A percentile compares a stretch with the other conserved stretches of the same genome.
These are phyloP conservation scores for Rhinocladiella mackenziei DNA, from an alignment of 2,329 filamentous ascomycete species.

Conservation along the genomic window DNA sequence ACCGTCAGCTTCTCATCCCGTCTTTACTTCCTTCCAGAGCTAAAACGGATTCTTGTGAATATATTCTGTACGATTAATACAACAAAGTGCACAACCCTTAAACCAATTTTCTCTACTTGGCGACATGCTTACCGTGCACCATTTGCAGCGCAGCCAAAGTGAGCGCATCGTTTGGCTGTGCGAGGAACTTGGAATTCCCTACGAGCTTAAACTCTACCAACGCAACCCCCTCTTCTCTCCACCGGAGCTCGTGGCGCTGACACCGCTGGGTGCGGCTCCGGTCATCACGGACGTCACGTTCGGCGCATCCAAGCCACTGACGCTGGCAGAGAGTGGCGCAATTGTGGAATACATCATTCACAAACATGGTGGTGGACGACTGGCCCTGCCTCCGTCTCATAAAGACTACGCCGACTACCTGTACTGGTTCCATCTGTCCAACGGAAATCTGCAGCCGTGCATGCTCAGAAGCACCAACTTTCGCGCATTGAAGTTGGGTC, in stretches of 20 bases:
- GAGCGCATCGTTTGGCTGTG: slow-evolving; percentile 62
- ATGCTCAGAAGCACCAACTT: slow-evolving; percentile 33
- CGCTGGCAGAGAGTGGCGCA: slow-evolving; percentile 57
- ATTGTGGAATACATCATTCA: slow-evolving; percentile 59
- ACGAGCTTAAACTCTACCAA: slow-evolving; percentile 45
- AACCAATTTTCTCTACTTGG: no score
- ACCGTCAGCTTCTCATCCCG: no score
- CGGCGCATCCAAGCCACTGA: slow-evolving; percentile 33
- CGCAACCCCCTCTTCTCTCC: slow-evolving; percentile 39
- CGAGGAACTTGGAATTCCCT: slow-evolving; percentile 55
- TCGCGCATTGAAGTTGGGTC: background rate
- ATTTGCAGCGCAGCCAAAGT: slow-evolving; percentile 57
- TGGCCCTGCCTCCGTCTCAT: slow-evolving; percentile 46
- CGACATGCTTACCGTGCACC: slow-evolving; percentile 45
- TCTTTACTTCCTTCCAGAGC: no score
- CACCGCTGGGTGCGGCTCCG: slow-evolving; percentile 7
- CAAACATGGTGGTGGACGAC: slow-evolving; percentile 48
- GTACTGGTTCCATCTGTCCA: slow-evolving; percentile 60
- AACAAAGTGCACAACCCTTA: no score
- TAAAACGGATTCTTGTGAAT: no score
- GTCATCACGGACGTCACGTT: slow-evolving; percentile 4
- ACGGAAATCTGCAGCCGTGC: slow-evolving; percentile 44
- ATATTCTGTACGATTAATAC: no score
- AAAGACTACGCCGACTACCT: slow-evolving; percentile 57
- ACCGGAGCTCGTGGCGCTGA: slow-evolving; percentile 39